Evolutionary conservation across 225 moss, liverwort and hornwort species (phyloP).

Genomic region (Ulota crispa): DNA sequence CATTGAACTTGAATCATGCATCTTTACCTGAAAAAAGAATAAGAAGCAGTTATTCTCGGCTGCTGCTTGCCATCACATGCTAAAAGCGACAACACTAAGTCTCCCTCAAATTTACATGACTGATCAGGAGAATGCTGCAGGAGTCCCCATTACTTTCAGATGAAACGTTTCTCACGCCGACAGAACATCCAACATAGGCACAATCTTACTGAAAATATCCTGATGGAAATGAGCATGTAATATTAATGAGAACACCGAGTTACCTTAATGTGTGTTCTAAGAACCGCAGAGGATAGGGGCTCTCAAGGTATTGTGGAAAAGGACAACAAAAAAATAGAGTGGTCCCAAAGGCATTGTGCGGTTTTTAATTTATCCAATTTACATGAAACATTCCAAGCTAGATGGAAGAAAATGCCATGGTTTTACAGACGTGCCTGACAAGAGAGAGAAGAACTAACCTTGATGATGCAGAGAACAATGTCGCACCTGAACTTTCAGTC

Average conservation of each 20-base stretch:
- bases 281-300: not conserved
- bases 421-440: not conserved
- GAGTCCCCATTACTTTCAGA: not conserved
- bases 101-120: not conserved
- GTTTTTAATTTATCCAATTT: not conserved
- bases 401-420: not conserved
- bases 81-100: not conserved
- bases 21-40: constrained; percentile 33
- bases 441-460: constrained; percentile 19
- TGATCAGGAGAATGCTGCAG: not conserved
- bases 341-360: not conserved
- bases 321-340: not conserved
- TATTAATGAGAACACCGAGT: not conserved
- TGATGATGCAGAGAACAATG: constrained; percentile 18
- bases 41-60: constrained; percentile 10
- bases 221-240: not conserved
- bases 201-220: not conserved
- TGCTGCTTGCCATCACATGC: constrained; percentile 12
- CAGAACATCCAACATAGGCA: not conserved
- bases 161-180: not conserved
- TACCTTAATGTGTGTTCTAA: not conserved
- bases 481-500: constrained; percentile 11
- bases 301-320: not conserved
- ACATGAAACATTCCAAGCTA: not conserved
- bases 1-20: constrained; percentile 54